Conservation (phyloP, 2,329 filamentous ascomycete species). For the Fusarium illudens region DNA sequence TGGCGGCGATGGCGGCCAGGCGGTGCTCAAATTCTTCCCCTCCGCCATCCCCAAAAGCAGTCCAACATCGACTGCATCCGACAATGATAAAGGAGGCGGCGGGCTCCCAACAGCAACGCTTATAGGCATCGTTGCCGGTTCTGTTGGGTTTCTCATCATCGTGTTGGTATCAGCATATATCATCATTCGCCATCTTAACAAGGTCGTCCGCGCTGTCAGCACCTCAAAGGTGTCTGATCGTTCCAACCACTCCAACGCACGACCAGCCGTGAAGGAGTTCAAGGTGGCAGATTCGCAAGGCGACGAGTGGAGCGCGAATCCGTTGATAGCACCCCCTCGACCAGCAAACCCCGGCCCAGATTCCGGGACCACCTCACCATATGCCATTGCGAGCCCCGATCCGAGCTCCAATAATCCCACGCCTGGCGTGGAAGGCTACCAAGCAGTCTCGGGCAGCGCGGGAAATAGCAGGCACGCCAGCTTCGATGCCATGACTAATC, state of each 20-base stretch:
- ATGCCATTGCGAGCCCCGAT: slow-evolving; percentile 32
- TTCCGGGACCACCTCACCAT: slow-evolving; percentile 28
- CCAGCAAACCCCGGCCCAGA: slow-evolving; percentile 38
- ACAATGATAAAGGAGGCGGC: slow-evolving; percentile 38
- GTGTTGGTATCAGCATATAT: slow-evolving; percentile 58
- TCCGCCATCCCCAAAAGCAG: slow-evolving; percentile 54
- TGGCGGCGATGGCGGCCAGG: slow-evolving; percentile 39
- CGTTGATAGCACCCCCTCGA: slow-evolving; percentile 47
- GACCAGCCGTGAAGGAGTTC: slow-evolving; percentile 50
- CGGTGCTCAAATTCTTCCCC: slow-evolving; percentile 55
- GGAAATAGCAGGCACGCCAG: slow-evolving; percentile 42
- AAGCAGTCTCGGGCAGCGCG: slow-evolving; percentile 34
- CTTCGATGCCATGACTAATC: slow-evolving; percentile 40
- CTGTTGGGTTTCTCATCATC: slow-evolving; percentile 57
- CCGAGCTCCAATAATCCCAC: slow-evolving; percentile 44
- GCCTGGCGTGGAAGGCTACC: slow-evolving; percentile 38
- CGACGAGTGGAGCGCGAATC: slow-evolving; percentile 54
- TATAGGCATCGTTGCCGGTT: slow-evolving; percentile 63
- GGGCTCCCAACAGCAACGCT: slow-evolving; percentile 54
- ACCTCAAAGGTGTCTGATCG: slow-evolving; percentile 47
- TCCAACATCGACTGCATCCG: slow-evolving; percentile 36
- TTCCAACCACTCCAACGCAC: slow-evolving; percentile 43
- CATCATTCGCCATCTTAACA: slow-evolving; percentile 60
- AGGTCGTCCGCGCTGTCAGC: slow-evolving; percentile 52
- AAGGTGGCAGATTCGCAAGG: slow-evolving; percentile 54